phyloP scores from a whole-genome alignment of 2,329 filamentous ascomycete species.

The Myrmaecium sp. region DNA sequence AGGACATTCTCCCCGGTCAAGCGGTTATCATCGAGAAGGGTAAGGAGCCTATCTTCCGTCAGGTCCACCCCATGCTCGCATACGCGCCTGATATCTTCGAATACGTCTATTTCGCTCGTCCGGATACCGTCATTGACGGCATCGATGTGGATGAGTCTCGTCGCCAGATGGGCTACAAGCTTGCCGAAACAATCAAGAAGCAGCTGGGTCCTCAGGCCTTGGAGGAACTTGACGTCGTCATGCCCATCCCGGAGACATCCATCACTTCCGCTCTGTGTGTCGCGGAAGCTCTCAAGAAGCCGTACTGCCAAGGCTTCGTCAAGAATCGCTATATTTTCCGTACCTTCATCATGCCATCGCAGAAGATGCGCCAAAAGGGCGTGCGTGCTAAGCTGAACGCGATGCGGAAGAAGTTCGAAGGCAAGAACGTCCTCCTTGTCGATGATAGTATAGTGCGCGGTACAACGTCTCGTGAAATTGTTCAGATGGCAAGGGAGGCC shows the following conservation, averaged over 20 bases:
- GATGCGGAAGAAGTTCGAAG: slow-evolving; percentile 71
- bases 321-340: slow-evolving; percentile 84
- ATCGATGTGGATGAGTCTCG: slow-evolving; percentile 74
- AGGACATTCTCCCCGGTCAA: slow-evolving; percentile 66
- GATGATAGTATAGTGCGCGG: slow-evolving; percentile 85
- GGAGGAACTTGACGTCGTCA: slow-evolving; percentile 65
- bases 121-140: slow-evolving; percentile 69
- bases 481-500: slow-evolving; percentile 69
- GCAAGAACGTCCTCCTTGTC: slow-evolving; percentile 63
- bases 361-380: slow-evolving; percentile 64
- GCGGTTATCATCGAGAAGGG: slow-evolving; percentile 77
- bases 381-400: slow-evolving; percentile 81
- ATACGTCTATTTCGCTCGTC: slow-evolving; percentile 73
- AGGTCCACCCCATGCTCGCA: slow-evolving; percentile 48
- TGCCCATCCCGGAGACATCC: slow-evolving; percentile 70
- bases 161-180: slow-evolving; percentile 69
- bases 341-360: slow-evolving; percentile 76
- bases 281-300: slow-evolving; percentile 58
- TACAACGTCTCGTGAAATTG: slow-evolving; percentile 64
- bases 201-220: slow-evolving; percentile 53
- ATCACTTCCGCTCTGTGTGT: slow-evolving; percentile 66
- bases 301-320: slow-evolving; percentile 66
- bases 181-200: slow-evolving; percentile 55
- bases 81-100: slow-evolving; percentile 83
- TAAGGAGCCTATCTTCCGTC: slow-evolving; percentile 52